Evolutionary conservation across 495 filamentous ascomycete species (phyloP), one percentile per base, ranked within the genome.

Genomic region (Talaromyces wortmannii): DNA sequence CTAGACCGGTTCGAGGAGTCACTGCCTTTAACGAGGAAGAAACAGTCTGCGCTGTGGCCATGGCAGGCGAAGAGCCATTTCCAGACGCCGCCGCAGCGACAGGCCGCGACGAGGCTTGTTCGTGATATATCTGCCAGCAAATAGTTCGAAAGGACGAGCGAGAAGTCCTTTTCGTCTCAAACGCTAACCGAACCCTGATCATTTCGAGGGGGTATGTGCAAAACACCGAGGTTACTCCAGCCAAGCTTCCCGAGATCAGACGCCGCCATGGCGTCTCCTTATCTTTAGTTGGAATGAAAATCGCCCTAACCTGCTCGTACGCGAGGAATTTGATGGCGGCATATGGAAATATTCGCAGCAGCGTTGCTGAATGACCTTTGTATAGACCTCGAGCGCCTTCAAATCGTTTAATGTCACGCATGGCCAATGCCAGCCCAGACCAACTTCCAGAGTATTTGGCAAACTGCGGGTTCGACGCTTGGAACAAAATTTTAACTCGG

Each of bases 401-500:
- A 46, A 78, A 69, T 7, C 68, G 73, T 52, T 91, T 90, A 61
- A 98, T 97, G 57, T 91, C 89, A 55, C 79, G 79, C 60, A 97
- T 85, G 7, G 94, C 92, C 32, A 75, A 71, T 4, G 80, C 76
- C 10, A 94, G 80, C 31, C 94, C 94, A 57, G 78, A 77, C 90
- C 91, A 97, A 36, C 83, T 88, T 43, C 91, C 89, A 0, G 87
- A 83, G 67, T 97, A 97, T 71, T 94, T 95, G 31, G 85, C 78
- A 67, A 95, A 98, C 61, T 95, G 87, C 5, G 94, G 94, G 65
- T 91, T 96, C 55, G 88, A 89, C 51, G 94, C 86, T 72, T 98
- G 94, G 76, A 98, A 97, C 50, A 98, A 87, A 66, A 98, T 98
- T 69, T 98, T 98, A 64, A 98, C 94, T 45, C 94, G 86, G 74